Evolutionary conservation across 225 moss, liverwort and hornwort genomes (phyloP), one percentile per base, ranked within the genome.

Genomic region (Straminergon stramineum): DNA sequence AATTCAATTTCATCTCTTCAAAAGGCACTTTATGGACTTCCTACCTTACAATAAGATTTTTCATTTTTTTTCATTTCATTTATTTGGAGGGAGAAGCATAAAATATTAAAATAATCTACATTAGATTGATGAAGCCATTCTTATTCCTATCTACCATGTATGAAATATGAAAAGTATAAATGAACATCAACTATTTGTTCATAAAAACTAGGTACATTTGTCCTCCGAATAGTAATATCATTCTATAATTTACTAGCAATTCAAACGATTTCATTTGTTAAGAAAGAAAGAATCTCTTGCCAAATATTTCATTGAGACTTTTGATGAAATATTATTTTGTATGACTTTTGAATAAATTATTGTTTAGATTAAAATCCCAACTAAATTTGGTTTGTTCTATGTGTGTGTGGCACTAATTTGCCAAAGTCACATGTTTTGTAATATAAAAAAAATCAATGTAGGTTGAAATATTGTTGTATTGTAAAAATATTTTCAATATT

Each of bases 211-310:
- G 28, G 10, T 28, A 10, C 10, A 30, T 51, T 32, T 75, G 19
- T 75, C 31, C 1, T 0, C 4, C 1, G 11, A 15, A 37, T 5
- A 16, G 7, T 0, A 0, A 31, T 75, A 12, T 6, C 17, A 45
- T 51, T 48, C 4, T 48, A 32, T 51, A 75, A 7, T 31, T 48
- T 10, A 31, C 12, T 31, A 32, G 6, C 2, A 75, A 51, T 51
- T 51, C 12, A 19, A 32, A 75, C 0, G 0, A 48, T 18, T 31
- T 32, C 19, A 31, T 31, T 48, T 30, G 11, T 11, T 15, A 75
- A 18, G 18, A 48, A 31, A 75, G 11, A 31, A 41, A 0, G 12
- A 31, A 51, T 51, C 4, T 31, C 1, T 17, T 30, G 1, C 15
- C 74, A 30, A 48, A 48, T 30, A 6, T 30, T 30, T 75, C 6